Percentiles rank a stretch among this genome's conserved stretches.
These are phyloP conservation scores for Oryza meyeriana DNA, from an alignment of 176 grass and related monocot species.

Conservation along the genomic window DNA sequence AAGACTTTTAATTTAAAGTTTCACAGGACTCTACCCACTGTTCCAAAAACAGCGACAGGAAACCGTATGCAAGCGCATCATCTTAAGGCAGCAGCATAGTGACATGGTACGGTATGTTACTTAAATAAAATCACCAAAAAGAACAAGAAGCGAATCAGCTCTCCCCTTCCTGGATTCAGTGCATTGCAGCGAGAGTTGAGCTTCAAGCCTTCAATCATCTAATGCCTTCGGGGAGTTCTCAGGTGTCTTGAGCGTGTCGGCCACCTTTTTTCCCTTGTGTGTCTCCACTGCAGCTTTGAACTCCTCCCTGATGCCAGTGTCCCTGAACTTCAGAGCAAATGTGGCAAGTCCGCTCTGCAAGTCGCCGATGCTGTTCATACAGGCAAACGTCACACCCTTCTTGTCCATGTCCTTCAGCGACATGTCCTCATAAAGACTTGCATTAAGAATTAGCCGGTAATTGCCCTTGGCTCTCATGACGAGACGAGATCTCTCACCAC, in stretches of 20 bases:
- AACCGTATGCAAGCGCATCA: slow-evolving; percentile 13
- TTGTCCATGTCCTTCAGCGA: slow-evolving; percentile 94
- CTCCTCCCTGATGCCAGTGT: slow-evolving; percentile 63
- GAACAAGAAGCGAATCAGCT: slow-evolving; percentile 20
- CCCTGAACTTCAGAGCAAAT: slow-evolving; percentile 94
- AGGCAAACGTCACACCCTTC: slow-evolving; percentile 87
- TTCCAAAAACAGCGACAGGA: slow-evolving; percentile 34
- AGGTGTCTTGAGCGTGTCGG: slow-evolving; percentile 19
- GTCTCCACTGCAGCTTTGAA: slow-evolving; percentile 48
- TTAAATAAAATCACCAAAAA: slow-evolving; percentile 17
- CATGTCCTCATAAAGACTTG: slow-evolving; percentile 87
- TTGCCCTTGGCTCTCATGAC: slow-evolving; percentile 94
- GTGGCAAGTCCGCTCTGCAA: slow-evolving; percentile 49
- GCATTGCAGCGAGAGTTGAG: neutral
- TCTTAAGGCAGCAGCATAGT: slow-evolving; percentile 19
- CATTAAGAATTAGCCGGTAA: slow-evolving; percentile 77
- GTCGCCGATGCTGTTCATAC: slow-evolving; percentile 74
- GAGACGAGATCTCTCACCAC: slow-evolving; percentile 64
- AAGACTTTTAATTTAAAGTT: slow-evolving; percentile 18
- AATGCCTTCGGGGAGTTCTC: slow-evolving; percentile 45
- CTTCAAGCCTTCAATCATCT: slow-evolving; percentile 39
- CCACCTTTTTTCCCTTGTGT: slow-evolving; percentile 45
- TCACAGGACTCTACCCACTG: slow-evolving; percentile 19
- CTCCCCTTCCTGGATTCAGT: neutral
- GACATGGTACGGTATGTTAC: slow-evolving; percentile 13